A percentile compares a stretch with the other conserved stretches of the same genome.
Evolutionary conservation across 225 moss, liverwort and hornwort genomes (phyloP).

Genomic region (Pleurozium schreberi): DNA sequence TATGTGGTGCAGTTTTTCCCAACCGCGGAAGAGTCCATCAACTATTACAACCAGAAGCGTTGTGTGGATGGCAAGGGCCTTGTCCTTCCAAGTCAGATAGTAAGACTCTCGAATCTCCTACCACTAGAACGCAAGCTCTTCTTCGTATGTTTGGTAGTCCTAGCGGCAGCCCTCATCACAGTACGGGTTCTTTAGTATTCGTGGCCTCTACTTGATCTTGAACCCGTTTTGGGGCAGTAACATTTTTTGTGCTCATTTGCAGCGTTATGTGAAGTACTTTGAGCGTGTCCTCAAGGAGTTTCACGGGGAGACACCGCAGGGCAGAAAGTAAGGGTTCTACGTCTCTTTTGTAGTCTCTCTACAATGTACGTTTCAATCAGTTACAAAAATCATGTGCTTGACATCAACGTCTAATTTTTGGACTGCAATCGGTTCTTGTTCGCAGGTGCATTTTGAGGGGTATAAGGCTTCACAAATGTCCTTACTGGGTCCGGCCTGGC

Average conservation of each 20-base stretch:
- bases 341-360: background rate
- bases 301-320: slow-evolving; percentile 86
- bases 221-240: background rate
- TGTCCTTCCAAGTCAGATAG: slow-evolving; percentile 89
- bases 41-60: slow-evolving; percentile 94
- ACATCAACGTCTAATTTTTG: background rate
- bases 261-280: slow-evolving; percentile 99
- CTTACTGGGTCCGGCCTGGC: slow-evolving; percentile 96
- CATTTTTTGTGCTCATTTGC: slow-evolving; percentile 1
- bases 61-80: slow-evolving; percentile 96
- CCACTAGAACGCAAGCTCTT: background rate
- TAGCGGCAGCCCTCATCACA: background rate
- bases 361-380: background rate
- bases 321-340: slow-evolving; percentile 66
- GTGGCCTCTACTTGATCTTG: background rate
- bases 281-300: slow-evolving; percentile 89
- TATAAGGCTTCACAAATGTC: slow-evolving; percentile 94
- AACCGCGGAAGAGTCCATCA: slow-evolving; percentile 89
- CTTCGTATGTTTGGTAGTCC: background rate
- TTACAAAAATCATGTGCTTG: background rate
- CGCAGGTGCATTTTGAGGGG: slow-evolving; percentile 95
- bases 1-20: slow-evolving; percentile 68
- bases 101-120: slow-evolving; percentile 17
- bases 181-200: background rate
- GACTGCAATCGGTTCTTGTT: background rate